phyloP scores from a whole-genome alignment of 179 eudicot genomes.

The Vitellaria paradoxa region DNA sequence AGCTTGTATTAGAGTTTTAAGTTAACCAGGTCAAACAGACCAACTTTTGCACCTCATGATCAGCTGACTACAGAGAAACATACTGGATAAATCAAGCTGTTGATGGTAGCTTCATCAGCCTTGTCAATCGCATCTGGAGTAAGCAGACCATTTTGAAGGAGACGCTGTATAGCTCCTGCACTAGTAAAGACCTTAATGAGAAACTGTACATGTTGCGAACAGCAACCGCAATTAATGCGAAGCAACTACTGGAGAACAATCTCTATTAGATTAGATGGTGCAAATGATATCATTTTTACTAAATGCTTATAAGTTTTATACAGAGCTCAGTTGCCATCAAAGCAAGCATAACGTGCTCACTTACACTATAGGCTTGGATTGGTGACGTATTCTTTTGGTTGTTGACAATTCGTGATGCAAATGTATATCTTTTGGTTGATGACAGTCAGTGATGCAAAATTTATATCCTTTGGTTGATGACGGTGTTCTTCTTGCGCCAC shows the following conservation, averaged over 20 bases:
- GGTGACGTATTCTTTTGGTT: too few species aligned
- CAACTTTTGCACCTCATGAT: background rate
- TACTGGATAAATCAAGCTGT: constrained; percentile 88
- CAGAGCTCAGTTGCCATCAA: background rate
- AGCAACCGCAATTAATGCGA: background rate
- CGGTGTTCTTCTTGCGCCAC: too few species aligned
- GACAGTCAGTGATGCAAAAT: too few species aligned
- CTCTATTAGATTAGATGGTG: background rate
- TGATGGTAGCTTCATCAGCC: constrained; percentile 76
- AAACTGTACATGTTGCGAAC: background rate
- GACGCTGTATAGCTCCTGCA: constrained; percentile 91
- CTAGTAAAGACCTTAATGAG: constrained; percentile 7
- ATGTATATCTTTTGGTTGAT: too few species aligned
- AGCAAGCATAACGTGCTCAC: constrained; percentile 3
- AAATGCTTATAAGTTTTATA: background rate
- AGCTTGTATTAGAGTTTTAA: background rate
- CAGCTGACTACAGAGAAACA: constrained; percentile 2
- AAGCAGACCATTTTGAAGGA: constrained; percentile 67
- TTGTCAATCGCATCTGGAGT: constrained; percentile 64
- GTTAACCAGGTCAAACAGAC: background rate
- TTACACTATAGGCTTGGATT: background rate
- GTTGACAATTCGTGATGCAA: too few species aligned
- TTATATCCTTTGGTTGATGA: too few species aligned
- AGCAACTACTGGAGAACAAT: constrained; percentile 11
- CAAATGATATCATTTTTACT: background rate